Evolutionary conservation across 2,329 filamentous ascomycete genomes (phyloP).

Genomic region (Penicillium sp.): DNA sequence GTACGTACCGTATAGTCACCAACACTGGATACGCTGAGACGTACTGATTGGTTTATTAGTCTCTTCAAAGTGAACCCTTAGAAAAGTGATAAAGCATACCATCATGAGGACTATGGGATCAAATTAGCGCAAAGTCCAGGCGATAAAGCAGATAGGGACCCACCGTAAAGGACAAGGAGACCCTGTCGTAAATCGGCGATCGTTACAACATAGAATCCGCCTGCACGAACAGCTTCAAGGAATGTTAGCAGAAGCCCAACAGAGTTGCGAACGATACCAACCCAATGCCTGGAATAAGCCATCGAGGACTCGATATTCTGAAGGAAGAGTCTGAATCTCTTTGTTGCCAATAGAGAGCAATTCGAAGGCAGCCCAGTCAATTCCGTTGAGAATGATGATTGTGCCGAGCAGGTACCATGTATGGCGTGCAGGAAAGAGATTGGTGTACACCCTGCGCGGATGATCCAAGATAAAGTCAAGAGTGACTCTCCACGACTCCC

Average conservation of each 20-base stretch:
- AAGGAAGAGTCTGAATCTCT: conserved; percentile 52
- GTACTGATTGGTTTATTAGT: conserved; percentile 25
- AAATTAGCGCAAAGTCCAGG: conserved; percentile 7
- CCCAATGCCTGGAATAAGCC: conserved; percentile 64
- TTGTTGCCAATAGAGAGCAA: conserved; percentile 63
- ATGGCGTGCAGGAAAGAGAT: conserved; percentile 60
- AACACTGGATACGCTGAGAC: conserved; percentile 38
- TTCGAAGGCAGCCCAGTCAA: conserved; percentile 66
- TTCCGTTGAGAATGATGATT: conserved; percentile 58
- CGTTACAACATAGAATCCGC: conserved; percentile 64
- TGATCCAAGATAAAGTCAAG: conserved; percentile 37
- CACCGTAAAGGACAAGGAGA: conserved; percentile 33
- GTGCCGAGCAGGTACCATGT: conserved; percentile 67
- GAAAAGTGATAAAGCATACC: conserved; percentile 17
- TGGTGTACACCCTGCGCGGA: conserved; percentile 36
- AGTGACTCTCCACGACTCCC: conserved; percentile 31
- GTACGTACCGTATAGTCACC: conserved; percentile 31
- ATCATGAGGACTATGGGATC: conserved; percentile 36
- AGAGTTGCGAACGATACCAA: neutral
- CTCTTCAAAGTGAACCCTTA: neutral
- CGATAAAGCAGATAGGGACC: neutral
- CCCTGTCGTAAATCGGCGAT: conserved; percentile 54
- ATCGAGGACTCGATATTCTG: conserved; percentile 57
- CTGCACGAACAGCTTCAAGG: conserved; percentile 53
- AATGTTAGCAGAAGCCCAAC: neutral